These are phyloP conservation scores for Lecanicillium sp. DNA, from an alignment of 2,329 filamentous ascomycete genomes.

Conservation along the genomic window DNA sequence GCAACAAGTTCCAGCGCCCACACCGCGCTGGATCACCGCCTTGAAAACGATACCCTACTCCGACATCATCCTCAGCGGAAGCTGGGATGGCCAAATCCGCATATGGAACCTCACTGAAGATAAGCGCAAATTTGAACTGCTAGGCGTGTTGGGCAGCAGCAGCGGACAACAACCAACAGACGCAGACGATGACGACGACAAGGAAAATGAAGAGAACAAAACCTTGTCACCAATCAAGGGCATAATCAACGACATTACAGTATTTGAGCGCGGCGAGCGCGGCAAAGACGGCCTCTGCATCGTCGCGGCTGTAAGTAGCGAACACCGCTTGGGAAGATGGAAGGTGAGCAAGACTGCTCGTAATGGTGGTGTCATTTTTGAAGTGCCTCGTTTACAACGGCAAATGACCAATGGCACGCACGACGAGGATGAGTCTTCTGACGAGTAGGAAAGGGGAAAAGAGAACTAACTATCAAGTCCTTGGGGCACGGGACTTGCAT, in stretches of 20 bases:
- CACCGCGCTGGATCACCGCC: slow-evolving; percentile 85
- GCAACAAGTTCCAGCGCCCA: slow-evolving; percentile 51
- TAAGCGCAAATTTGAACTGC: slow-evolving; percentile 65
- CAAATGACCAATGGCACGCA: slow-evolving; percentile 24
- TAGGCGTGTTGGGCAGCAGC: slow-evolving; percentile 54
- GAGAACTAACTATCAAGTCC: too few species aligned
- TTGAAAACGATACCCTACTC: slow-evolving; percentile 81
- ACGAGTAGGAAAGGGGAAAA: not conserved
- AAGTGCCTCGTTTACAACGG: slow-evolving; percentile 51
- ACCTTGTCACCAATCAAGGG: slow-evolving; percentile 46
- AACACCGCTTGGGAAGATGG: slow-evolving; percentile 82
- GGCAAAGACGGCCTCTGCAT: slow-evolving; percentile 73
- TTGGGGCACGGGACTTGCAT: too few species aligned
- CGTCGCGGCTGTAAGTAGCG: slow-evolving; percentile 77
- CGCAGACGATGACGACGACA: slow-evolving; percentile 19
- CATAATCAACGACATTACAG: slow-evolving; percentile 78
- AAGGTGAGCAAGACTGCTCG: slow-evolving; percentile 54
- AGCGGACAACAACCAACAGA: slow-evolving; percentile 13
- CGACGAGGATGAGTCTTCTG: slow-evolving; percentile 18
- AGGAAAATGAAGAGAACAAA: slow-evolving; percentile 15
- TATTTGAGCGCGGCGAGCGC: slow-evolving; percentile 76
- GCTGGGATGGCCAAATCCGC: slow-evolving; percentile 80
- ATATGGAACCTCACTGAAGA: slow-evolving; percentile 81
- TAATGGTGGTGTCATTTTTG: slow-evolving; percentile 84
- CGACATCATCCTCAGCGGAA: slow-evolving; percentile 82